Evolutionary conservation across 2,329 filamentous ascomycete species (phyloP), one percentile per base, ranked within the genome.

Genomic region (Paramyrothecium sp.): DNA sequence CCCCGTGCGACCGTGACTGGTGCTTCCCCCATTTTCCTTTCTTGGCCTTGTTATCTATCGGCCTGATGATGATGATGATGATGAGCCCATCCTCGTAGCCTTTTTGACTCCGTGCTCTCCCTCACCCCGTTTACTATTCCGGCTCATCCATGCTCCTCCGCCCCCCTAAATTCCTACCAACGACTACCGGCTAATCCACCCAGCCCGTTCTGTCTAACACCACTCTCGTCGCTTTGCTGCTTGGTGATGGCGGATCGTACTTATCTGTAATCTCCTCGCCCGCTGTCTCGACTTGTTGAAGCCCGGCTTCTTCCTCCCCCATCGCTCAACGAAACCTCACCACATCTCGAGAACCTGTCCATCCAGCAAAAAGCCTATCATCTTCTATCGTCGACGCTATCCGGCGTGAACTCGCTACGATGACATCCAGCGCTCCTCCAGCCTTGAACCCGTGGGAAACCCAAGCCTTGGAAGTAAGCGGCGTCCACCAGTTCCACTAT

Each of bases 401-500:
- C 26, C 26, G 10, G 10, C 26, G 4, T 30, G 26, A 30, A 30
- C 4, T 30, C 26, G 26, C 26, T 11, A n/a, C 13, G 26, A 66
- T 65, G 61, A 51, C 57, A 21, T 61, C 61, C 23, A 64, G 56
- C 50, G 53, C 59, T 17, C 52, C 56, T 50, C 60, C 19, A 10
- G 48, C 55, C 11, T 63, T 67, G 63, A 68, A 68, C 23, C 62
- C 66, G 2, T 68, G 66, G 66, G 66, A 68, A 56, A 50, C 64
- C 21, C 58, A 61, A 33, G 65, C 66, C 49, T 54, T 68, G 11
- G 60, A 68, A 33, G 66, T 68, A 53, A 38, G 51, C n/a, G 19
- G 41, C 16, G 4, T 17, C 7, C 5, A 4, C 13, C 7, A 7
- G 19, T 20, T 46, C 41, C 16, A n/a, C 7, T 5, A 20, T n/a